Evolutionary conservation across 2,329 filamentous ascomycete genomes (phyloP).

Genomic region (Aspergillus jensenii): DNA sequence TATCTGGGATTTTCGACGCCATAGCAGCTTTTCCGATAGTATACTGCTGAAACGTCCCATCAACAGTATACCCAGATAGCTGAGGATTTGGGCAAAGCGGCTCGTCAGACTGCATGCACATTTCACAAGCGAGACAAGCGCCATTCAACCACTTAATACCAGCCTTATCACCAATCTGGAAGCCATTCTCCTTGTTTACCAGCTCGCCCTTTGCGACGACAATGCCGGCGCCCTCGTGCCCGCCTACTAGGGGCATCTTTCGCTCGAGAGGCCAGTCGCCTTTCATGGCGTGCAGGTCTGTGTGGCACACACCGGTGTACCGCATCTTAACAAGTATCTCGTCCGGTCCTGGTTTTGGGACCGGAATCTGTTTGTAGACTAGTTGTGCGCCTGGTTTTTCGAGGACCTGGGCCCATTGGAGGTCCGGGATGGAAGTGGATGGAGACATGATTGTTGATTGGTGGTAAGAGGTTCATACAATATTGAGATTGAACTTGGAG

Average conservation of each 20-base stretch:
- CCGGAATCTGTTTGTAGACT: constrained; percentile 64
- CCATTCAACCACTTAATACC: constrained; percentile 94
- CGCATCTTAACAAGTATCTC: constrained; percentile 91
- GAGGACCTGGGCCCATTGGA: constrained; percentile 90
- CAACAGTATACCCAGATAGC: constrained; percentile 88
- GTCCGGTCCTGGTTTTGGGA: constrained; percentile 77
- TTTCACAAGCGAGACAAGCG: constrained; percentile 77
- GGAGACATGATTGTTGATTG: not conserved
- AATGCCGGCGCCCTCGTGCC: constrained; percentile 75
- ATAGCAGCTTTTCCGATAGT: constrained; percentile 82
- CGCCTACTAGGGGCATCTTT: constrained; percentile 84
- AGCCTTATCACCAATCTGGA: constrained; percentile 79
- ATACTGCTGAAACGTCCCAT: constrained; percentile 93
- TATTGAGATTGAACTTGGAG: not conserved
- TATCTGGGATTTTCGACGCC: constrained; percentile 77
- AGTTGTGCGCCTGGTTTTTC: constrained; percentile 74
- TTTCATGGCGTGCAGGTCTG: constrained; percentile 76
- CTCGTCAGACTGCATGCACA: constrained; percentile 79
- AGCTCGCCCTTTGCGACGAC: constrained; percentile 78
- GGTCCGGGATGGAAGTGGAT: constrained; percentile 62
- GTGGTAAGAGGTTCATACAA: not conserved
- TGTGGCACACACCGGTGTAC: constrained; percentile 89
- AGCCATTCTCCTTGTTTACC: constrained; percentile 68
- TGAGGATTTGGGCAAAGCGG: constrained; percentile 73
- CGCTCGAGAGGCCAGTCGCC: constrained; percentile 85